Evolutionary conservation across 2,329 filamentous ascomycete genomes (phyloP).

Genomic region (Neophaeococcomyces aloes): DNA sequence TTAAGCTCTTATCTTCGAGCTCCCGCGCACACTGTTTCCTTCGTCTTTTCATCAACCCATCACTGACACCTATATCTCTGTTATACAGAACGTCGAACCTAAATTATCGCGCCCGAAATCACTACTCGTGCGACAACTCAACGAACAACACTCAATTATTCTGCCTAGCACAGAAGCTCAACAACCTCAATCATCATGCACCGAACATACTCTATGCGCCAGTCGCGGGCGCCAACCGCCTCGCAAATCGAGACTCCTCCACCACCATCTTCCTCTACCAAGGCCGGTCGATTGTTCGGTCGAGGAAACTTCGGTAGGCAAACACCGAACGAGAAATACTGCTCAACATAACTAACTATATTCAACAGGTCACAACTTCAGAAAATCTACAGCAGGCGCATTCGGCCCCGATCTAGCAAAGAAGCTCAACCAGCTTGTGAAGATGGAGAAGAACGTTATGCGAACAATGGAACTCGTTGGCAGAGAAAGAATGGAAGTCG

Average conservation of each 20-base stretch:
- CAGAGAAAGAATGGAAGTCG: slow-evolving; percentile 95
- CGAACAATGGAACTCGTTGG: slow-evolving; percentile 92
- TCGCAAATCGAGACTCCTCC: slow-evolving; percentile 86
- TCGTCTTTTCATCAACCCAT: too few relatives aligned
- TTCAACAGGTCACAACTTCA: slow-evolving; percentile 50
- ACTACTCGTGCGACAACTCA: not conserved
- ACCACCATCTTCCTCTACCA: slow-evolving; percentile 82
- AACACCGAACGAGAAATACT: slow-evolving; percentile 2
- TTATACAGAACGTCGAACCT: too few relatives aligned
- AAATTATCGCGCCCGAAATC: not conserved
- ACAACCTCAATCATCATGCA: slow-evolving; percentile 55
- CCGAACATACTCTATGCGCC: slow-evolving; percentile 98
- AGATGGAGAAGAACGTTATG: slow-evolving; percentile 99
- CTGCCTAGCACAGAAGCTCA: not conserved
- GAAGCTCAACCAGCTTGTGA: slow-evolving; percentile 94
- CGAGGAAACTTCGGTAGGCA: slow-evolving; percentile 71
- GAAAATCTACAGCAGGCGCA: slow-evolving; percentile 42
- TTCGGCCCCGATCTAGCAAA: slow-evolving; percentile 78
- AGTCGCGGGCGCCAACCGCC: slow-evolving; percentile 88
- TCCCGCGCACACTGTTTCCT: too few relatives aligned
- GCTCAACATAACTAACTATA: slow-evolving; percentile 2
- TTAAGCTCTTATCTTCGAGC: too few relatives aligned
- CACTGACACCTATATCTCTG: too few relatives aligned
- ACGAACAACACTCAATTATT: not conserved
- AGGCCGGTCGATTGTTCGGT: slow-evolving; percentile 80